Conservation (phyloP, 495 filamentous ascomycete species). For the Tricharina praecox region DNA sequence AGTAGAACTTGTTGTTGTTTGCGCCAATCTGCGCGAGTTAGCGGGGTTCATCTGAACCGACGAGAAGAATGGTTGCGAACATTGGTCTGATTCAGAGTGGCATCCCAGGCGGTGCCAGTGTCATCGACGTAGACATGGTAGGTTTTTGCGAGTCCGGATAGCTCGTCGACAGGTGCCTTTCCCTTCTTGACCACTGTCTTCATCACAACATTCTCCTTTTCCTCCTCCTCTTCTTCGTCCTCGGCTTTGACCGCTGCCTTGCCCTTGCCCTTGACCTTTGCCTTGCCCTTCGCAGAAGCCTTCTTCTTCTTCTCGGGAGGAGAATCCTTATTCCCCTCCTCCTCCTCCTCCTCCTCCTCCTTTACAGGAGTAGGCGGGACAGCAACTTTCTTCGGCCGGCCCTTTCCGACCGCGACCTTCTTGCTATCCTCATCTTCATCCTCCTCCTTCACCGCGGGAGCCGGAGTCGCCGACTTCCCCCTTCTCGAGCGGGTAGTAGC, state of each 20-base stretch:
- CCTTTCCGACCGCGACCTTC: too few relatives aligned
- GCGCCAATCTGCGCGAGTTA: constrained; percentile 26
- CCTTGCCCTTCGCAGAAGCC: constrained; percentile 18
- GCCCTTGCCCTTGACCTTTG: constrained; percentile 13
- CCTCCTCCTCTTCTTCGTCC: constrained; percentile 31
- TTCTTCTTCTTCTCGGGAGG: constrained; percentile 33
- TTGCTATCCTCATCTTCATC: background rate
- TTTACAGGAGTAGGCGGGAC: too few relatives aligned
- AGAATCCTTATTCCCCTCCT: too few relatives aligned
- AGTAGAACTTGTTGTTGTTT: constrained; percentile 64
- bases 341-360: constrained; percentile 19
- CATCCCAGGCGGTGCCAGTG: constrained; percentile 47
- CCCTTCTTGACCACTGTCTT: constrained; percentile 33
- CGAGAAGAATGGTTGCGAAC: background rate
- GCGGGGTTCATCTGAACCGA: background rate
- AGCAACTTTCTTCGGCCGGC: background rate
- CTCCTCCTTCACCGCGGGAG: constrained; percentile 11
- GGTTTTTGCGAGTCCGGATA: constrained; percentile 23
- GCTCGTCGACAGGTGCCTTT: constrained; percentile 34
- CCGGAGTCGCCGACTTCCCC: constrained; percentile 18
- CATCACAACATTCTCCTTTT: constrained; percentile 33
- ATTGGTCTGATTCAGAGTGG: constrained; percentile 44
- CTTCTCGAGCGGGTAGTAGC: background rate
- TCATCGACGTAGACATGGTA: constrained; percentile 48
- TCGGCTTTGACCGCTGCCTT: constrained; percentile 11